Conservation (phyloP, 2,329 filamentous ascomycete species). For the Penicillium sp. region DNA sequence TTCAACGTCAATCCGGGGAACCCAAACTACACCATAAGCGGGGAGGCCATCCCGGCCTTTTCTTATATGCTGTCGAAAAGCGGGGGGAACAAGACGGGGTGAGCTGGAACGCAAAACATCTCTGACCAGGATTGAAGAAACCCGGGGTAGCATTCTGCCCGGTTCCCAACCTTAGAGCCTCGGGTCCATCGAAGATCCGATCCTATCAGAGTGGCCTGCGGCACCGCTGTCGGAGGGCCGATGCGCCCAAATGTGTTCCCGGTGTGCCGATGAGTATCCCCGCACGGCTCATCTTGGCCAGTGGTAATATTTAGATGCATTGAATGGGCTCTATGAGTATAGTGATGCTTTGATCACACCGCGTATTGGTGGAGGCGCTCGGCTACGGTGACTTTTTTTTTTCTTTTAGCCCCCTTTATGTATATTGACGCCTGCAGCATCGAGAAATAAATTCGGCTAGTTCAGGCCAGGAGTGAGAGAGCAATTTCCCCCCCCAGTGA, state of each 20-base stretch:
- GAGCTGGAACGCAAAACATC: not conserved
- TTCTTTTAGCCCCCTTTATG: not conserved
- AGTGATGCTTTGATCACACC: not conserved
- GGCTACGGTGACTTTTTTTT: not conserved
- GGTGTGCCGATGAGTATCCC: conserved; percentile 7
- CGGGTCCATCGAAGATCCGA: not conserved
- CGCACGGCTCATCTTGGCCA: not conserved
- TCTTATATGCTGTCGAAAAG: conserved; percentile 1
- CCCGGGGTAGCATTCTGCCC: not conserved
- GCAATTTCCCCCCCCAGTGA: not conserved
- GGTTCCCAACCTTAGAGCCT: not conserved
- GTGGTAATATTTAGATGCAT: not conserved
- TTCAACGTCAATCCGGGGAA: not conserved
- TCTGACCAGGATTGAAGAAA: not conserved
- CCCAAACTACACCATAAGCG: not conserved
- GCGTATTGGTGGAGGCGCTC: not conserved
- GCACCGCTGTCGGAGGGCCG: not conserved
- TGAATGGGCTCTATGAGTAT: not conserved
- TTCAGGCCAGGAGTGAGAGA: not conserved
- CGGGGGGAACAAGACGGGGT: not conserved
- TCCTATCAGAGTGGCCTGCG: conserved; percentile 6
- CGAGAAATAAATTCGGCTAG: too few relatives aligned
- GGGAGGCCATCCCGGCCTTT: not conserved
- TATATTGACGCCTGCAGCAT: not conserved
- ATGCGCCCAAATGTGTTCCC: not conserved